Percentiles rank a stretch among this genome's conserved stretches.
These are phyloP conservation scores for Backusella parvicylindrica DNA, from an alignment of 192 early-diverging fungal species.

Conservation along the genomic window DNA sequence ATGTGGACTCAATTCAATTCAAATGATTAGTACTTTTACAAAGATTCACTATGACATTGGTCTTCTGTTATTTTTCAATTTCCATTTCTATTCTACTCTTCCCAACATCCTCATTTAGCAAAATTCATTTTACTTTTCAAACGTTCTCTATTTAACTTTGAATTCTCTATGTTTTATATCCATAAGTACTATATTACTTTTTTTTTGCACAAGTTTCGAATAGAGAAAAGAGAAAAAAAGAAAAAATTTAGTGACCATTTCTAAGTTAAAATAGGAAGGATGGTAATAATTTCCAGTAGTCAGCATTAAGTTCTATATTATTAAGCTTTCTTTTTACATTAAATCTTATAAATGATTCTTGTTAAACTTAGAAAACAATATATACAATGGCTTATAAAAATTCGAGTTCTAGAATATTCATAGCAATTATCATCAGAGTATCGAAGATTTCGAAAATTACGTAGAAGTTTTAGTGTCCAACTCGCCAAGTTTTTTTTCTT, in stretches of 20 bases:
- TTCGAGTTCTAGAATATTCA: not conserved
- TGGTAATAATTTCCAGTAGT: not conserved
- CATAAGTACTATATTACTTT: not conserved
- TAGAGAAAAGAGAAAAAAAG: no score
- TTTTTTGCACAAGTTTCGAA: not conserved
- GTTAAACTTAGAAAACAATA: not conserved
- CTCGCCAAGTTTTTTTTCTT: not conserved
- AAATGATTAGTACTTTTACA: not conserved
- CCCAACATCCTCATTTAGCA: not conserved
- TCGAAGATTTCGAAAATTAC: not conserved
- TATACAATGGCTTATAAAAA: not conserved
- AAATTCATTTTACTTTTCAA: not conserved
- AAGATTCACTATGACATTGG: not conserved
- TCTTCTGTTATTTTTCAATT: not conserved
- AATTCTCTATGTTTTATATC: not conserved
- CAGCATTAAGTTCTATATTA: not conserved
- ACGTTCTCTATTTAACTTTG: not conserved
- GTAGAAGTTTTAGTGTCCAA: not conserved
- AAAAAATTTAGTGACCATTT: not conserved
- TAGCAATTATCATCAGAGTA: not conserved
- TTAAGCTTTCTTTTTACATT: conserved; percentile 92
- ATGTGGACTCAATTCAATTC: not conserved
- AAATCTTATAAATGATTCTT: not conserved
- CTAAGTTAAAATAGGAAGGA: not conserved
- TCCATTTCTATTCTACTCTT: not conserved